phyloP scores from a whole-genome alignment of 768 basidiomycete genomes.

The Phylloporus sp. region DNA sequence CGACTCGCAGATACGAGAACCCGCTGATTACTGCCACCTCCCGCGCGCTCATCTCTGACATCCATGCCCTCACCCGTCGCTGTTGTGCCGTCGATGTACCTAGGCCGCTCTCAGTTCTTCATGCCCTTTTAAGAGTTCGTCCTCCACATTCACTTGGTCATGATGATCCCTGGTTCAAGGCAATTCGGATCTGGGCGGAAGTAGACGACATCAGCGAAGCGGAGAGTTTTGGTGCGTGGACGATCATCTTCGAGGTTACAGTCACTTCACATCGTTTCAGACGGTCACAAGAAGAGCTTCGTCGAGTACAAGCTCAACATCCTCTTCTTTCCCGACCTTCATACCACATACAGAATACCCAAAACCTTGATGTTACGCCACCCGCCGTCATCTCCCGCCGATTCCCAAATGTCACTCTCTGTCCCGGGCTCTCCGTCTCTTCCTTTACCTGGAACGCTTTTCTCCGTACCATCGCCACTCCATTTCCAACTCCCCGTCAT shows the following conservation, averaged over 20 bases:
- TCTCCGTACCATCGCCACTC: conserved; percentile 62
- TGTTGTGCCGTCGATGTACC: conserved; percentile 62
- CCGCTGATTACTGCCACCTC: conserved; percentile 73
- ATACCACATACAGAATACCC: conserved; percentile 40
- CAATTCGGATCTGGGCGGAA: conserved; percentile 67
- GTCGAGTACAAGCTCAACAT: conserved; percentile 79
- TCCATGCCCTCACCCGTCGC: conserved; percentile 56
- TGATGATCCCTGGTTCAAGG: conserved; percentile 52
- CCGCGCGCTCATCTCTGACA: conserved; percentile 65
- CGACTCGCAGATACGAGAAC: conserved; percentile 61
- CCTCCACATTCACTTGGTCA: conserved; percentile 13
- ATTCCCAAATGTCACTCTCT: conserved; percentile 25
- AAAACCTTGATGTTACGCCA: conserved; percentile 35
- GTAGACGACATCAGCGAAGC: conserved; percentile 70
- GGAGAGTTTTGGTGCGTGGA: conserved; percentile 65
- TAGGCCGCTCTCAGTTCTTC: conserved; percentile 56
- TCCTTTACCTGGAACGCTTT: conserved; percentile 52
- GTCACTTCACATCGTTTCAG: conserved; percentile 32
- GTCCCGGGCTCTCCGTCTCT: conserved; percentile 43
- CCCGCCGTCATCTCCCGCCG: conserved; percentile 30
- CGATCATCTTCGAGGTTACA: background rate
- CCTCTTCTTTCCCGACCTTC: conserved; percentile 68
- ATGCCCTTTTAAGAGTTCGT: conserved; percentile 46
- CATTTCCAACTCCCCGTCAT: conserved; percentile 68
- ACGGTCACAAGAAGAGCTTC: conserved; percentile 67